Evolutionary conservation across 73 alveolate genomes (phyloP).

Genomic region (Paramecium octaurelia): DNA sequence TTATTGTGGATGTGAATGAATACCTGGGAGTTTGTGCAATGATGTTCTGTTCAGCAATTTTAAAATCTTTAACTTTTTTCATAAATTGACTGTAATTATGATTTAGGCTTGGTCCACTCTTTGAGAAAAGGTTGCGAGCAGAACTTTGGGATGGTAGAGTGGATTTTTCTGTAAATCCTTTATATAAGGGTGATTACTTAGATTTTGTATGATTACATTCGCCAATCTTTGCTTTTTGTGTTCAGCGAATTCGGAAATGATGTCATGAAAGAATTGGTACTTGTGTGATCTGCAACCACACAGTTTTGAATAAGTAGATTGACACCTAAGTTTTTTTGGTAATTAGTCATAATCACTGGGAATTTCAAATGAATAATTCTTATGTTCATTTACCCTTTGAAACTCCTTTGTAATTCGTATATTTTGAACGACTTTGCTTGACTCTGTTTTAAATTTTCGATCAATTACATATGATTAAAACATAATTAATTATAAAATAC

Average conservation of each 20-base stretch:
- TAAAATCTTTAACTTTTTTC: constrained; percentile 7
- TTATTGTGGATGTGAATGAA: neutral
- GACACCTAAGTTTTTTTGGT: neutral
- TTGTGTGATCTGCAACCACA: neutral
- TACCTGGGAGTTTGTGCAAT: neutral
- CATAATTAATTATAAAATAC: neutral
- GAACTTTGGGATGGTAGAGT: neutral
- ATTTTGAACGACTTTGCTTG: neutral
- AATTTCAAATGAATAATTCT: neutral
- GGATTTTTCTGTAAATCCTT: neutral
- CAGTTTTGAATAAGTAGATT: neutral
- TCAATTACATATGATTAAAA: neutral
- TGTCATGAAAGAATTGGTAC: neutral
- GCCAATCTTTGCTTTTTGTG: constrained; percentile 3
- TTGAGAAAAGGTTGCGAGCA: neutral
- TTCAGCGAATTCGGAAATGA: neutral
- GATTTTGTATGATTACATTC: neutral
- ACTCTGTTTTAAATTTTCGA: neutral
- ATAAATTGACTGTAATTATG: neutral
- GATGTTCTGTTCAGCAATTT: neutral
- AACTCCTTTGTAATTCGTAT: neutral
- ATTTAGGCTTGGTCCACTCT: neutral
- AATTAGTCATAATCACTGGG: neutral
- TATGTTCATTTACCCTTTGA: neutral
- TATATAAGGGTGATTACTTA: neutral